Conservation (phyloP, 2,329 filamentous ascomycete genomes). For the Venturia effusa region DNA sequence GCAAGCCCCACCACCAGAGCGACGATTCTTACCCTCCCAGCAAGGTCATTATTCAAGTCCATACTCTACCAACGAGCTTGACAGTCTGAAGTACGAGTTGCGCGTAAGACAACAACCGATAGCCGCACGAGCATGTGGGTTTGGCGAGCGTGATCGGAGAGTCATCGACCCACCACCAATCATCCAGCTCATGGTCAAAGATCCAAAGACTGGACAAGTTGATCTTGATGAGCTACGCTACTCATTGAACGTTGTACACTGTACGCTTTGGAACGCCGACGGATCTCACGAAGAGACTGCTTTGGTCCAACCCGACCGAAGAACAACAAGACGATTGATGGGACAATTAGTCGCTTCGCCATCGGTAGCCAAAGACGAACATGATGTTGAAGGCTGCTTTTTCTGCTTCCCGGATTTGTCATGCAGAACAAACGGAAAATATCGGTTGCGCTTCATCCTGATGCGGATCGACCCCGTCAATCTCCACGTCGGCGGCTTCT, state of each 20-base stretch:
- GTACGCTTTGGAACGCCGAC: conserved; percentile 61
- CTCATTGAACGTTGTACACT: conserved; percentile 62
- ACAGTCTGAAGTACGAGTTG: conserved; percentile 34
- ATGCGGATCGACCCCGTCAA: conserved; percentile 57
- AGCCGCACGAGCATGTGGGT: conserved; percentile 70
- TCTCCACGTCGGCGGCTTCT: conserved; percentile 42
- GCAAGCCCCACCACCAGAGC: not conserved
- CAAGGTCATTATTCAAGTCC: not conserved
- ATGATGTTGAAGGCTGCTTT: conserved; percentile 64
- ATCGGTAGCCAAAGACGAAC: conserved; percentile 65
- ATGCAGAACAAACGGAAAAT: conserved; percentile 66
- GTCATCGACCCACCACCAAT: conserved; percentile 80
- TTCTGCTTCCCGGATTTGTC: conserved; percentile 79
- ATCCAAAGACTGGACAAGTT: conserved; percentile 37
- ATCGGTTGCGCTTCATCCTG: conserved; percentile 62
- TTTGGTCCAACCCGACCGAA: conserved; percentile 57
- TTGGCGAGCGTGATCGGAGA: conserved; percentile 69
- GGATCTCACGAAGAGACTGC: conserved; percentile 57
- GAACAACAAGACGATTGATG: conserved; percentile 67
- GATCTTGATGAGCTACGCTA: conserved; percentile 51
- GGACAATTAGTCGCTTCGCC: conserved; percentile 67
- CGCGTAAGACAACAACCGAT: conserved; percentile 65
- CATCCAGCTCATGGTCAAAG: conserved; percentile 58
- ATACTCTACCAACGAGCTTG: conserved; percentile 1
- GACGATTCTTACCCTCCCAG: not conserved